Evolutionary conservation across 129 eudicot species (phyloP).

Genomic region (Centrapalus pauciflorus): DNA sequence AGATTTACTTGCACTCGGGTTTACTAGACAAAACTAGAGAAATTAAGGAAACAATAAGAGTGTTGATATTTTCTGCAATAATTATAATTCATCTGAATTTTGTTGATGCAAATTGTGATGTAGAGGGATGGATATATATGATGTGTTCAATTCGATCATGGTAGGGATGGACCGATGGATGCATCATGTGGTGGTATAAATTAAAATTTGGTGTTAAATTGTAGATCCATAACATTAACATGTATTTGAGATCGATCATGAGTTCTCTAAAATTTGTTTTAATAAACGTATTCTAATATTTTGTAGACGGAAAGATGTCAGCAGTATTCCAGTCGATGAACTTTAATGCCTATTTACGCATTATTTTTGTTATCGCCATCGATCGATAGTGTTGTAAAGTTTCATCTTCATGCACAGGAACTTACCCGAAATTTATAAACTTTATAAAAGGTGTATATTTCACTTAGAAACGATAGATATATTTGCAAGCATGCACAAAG

Average conservation of each 20-base stretch:
- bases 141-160: no score
- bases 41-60: slow-evolving; percentile 1
- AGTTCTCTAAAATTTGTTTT: slow-evolving; percentile 14
- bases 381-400: no score
- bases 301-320: not conserved
- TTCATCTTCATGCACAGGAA: no score
- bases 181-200: slow-evolving; percentile 11
- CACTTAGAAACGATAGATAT: no score
- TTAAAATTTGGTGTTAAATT: slow-evolving; percentile 18
- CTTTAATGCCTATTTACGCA: no score
- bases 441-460: no score
- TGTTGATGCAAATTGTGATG: slow-evolving; percentile 28
- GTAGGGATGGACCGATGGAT: slow-evolving; percentile 1
- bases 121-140: slow-evolving; percentile 25
- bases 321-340: no score
- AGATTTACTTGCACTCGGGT: slow-evolving; percentile 41
- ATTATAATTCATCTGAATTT: slow-evolving; percentile 37
- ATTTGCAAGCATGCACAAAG: no score
- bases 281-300: slow-evolving; percentile 9
- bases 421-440: no score
- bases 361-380: no score
- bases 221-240: slow-evolving; percentile 32
- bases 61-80: slow-evolving; percentile 28
- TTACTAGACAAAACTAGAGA: slow-evolving; percentile 40
- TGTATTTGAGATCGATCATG: slow-evolving; percentile 22